phyloP scores from a whole-genome alignment of 2,329 filamentous ascomycete species.

The Ophiostoma piceae region DNA sequence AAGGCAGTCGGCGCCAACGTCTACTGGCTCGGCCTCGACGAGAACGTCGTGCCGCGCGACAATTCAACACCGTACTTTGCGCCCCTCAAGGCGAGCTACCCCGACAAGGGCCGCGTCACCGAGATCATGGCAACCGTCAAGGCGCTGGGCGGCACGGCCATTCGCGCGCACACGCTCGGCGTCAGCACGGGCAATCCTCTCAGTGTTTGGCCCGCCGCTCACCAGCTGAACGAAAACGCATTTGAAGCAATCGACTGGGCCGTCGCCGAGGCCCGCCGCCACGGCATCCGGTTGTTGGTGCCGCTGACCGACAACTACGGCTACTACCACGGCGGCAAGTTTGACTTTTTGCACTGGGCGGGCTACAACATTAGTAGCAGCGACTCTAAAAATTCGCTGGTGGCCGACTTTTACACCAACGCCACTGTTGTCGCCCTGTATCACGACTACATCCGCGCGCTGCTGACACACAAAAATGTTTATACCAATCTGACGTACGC shows the following conservation, averaged over 20 bases:
- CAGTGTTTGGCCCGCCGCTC: not conserved
- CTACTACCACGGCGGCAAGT: slow-evolving; percentile 8
- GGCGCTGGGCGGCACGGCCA: slow-evolving; percentile 3
- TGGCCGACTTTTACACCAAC: slow-evolving; percentile 5
- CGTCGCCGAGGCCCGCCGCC: not conserved
- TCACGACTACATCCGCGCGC: not conserved
- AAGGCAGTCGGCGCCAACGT: not conserved
- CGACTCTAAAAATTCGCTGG: not conserved
- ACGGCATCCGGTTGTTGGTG: not conserved
- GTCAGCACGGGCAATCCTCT: slow-evolving; percentile 2
- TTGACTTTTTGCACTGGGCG: not conserved
- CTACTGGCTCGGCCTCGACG: not conserved
- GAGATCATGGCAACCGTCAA: not conserved
- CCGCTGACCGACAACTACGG: slow-evolving; percentile 2
- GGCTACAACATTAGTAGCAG: not conserved
- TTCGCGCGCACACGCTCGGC: slow-evolving; percentile 5
- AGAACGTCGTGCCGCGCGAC: not conserved
- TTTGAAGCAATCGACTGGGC: not conserved
- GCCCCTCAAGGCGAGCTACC: not conserved
- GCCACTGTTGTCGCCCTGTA: not conserved
- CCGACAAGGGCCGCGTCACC: not conserved
- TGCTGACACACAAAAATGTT: not conserved
- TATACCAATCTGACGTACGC: slow-evolving; percentile 1
- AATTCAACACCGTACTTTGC: not conserved
- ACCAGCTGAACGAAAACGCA: not conserved